These are phyloP conservation scores for Aureobasidium namibiae DNA, from an alignment of 2,329 filamentous ascomycete genomes.

Conservation along the genomic window DNA sequence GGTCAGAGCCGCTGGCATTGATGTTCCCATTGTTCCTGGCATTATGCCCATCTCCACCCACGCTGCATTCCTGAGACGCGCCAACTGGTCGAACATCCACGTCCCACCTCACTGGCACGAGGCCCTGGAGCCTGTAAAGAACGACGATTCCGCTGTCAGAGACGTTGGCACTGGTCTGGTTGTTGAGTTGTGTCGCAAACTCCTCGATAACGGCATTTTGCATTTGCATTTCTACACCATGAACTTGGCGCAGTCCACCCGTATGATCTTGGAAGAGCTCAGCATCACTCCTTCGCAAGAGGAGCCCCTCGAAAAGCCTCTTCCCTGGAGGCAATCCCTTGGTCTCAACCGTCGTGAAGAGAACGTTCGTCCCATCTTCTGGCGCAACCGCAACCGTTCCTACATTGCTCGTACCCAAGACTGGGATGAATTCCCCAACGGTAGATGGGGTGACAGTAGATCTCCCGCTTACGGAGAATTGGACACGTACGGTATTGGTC, in stretches of 20 bases:
- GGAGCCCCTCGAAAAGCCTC: constrained; percentile 74
- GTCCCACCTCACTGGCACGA: constrained; percentile 76
- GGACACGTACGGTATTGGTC: constrained; percentile 85
- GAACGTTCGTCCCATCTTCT: constrained; percentile 97
- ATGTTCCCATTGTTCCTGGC: constrained; percentile 72
- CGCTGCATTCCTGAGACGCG: constrained; percentile 80
- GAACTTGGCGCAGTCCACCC: constrained; percentile 91
- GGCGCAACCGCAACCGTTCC: constrained; percentile 92
- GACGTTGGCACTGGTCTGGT: constrained; percentile 83
- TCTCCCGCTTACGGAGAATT: constrained; percentile 94
- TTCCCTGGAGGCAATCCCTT: constrained; percentile 94
- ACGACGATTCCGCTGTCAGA: constrained; percentile 86
- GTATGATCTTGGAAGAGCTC: constrained; percentile 88
- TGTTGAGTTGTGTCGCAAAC: constrained; percentile 79
- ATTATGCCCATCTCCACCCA: constrained; percentile 96
- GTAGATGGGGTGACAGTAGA: constrained; percentile 93
- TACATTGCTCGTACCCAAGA: constrained; percentile 94
- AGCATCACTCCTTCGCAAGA: constrained; percentile 69
- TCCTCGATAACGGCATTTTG: constrained; percentile 72
- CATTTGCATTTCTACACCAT: constrained; percentile 98
- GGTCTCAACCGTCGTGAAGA: constrained; percentile 81
- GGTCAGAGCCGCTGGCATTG: constrained; percentile 77
- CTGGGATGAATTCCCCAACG: constrained; percentile 99
- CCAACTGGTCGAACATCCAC: constrained; percentile 81
- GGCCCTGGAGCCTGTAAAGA: constrained; percentile 85